Base-by-base conservation (phyloP, 306 rosid genomes). In the Carpinus viminea region DNA sequence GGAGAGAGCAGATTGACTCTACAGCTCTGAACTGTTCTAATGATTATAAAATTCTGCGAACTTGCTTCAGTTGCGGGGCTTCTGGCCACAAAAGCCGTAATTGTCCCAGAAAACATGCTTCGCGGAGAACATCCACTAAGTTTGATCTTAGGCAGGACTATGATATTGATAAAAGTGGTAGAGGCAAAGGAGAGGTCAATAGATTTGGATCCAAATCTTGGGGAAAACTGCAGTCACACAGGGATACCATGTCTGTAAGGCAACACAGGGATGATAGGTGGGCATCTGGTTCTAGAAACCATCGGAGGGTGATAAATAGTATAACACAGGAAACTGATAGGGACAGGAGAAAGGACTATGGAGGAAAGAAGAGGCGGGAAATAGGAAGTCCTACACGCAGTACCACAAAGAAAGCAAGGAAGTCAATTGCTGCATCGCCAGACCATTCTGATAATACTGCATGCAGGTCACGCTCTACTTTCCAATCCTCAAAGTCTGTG, bases 11-110 rank as follows among this genome's bases (percentile, higher is more conserved):
- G 43, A 61, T 50, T 69, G 74, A 77, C 17, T 80, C 78, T 70
- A 74, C 72, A 61, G 68, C 75, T 72, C 56, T 79, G 68, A 81
- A 79, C 69, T 78, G 34, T 60, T 72, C n/a, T 46, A 72, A 60
- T 72, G 74, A 60, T 70, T 64, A 80, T n/a, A 85, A 71, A 20
- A 70, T 73, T 28, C 75, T 7, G 55, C 82, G 28, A 48, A 61
- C 78, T 51, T 90, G 90, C 79, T 88, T 66, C 70, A 75, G 74
- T 72, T 88, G 94, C 83, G 94, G 94, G 47, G 89, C 70, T 53
- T 15, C 77, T 36, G 88, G 90, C 77, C 94, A 90, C 79, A 88
- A 76, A 81, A 86, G 68, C 83, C 90, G 83, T 38, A 74, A 83
- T 70, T 90, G 94, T 76, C 89, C 89, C 5, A 84, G 77, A 79